Conservation (phyloP, 495 filamentous ascomycete species). For the Penicillium canariense region DNA sequence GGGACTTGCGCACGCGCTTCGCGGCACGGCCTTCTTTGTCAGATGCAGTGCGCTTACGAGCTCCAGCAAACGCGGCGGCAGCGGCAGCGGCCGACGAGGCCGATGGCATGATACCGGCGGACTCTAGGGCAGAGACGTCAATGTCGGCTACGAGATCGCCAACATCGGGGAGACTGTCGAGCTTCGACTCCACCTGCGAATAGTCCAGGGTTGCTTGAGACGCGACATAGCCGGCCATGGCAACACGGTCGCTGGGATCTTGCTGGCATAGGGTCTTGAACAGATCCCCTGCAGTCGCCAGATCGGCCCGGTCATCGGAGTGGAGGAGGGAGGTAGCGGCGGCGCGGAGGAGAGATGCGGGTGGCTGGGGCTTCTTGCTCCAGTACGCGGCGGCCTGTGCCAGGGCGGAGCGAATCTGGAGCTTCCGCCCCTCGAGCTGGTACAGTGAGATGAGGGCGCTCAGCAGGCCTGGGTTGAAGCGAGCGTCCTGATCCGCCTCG, state of each 20-base stretch:
- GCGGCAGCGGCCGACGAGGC: slow-evolving; percentile 38
- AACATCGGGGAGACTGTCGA: slow-evolving; percentile 63
- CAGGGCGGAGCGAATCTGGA: slow-evolving; percentile 66
- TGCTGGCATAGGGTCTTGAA: slow-evolving; percentile 66
- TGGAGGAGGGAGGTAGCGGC: slow-evolving; percentile 77
- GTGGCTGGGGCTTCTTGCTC: slow-evolving; percentile 53
- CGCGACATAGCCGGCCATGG: slow-evolving; percentile 79
- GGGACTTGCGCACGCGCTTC: slow-evolving; percentile 65
- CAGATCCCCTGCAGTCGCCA: slow-evolving; percentile 65
- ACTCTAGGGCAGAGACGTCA: slow-evolving; percentile 68
- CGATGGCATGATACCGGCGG: slow-evolving; percentile 68
- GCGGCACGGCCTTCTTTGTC: slow-evolving; percentile 47
- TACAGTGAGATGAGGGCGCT: slow-evolving; percentile 83
- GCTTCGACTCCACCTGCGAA: slow-evolving; percentile 55
- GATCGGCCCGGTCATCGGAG: slow-evolving; percentile 64
- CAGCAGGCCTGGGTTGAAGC: slow-evolving; percentile 82
- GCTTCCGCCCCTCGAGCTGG: slow-evolving; percentile 70
- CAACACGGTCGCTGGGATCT: slow-evolving; percentile 60
- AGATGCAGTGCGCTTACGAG: slow-evolving; percentile 58
- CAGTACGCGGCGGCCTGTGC: slow-evolving; percentile 83
- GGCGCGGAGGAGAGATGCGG: slow-evolving; percentile 66
- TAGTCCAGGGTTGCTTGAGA: slow-evolving; percentile 70
- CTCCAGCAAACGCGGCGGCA: slow-evolving; percentile 39
- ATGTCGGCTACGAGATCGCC: slow-evolving; percentile 62
- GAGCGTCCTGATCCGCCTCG: slow-evolving; percentile 61